phyloP scores from a whole-genome alignment of 2,329 filamentous ascomycete species.

The Cordyceps tenuipes region DNA sequence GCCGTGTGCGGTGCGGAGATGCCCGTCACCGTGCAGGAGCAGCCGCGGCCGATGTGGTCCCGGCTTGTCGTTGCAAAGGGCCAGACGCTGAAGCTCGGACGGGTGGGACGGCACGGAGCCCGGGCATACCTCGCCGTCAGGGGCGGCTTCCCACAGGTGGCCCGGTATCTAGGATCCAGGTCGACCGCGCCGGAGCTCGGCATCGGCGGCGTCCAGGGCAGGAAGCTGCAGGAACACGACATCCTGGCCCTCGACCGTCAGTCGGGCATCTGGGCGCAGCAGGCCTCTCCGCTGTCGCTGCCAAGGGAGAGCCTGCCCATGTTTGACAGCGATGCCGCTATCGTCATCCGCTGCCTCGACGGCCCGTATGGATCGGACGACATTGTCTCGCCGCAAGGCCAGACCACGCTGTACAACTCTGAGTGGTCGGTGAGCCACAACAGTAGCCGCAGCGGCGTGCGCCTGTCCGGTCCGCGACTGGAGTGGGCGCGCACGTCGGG shows the following conservation, averaged over 20 bases:
- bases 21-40: slow-evolving; percentile 41
- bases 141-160: slow-evolving; percentile 31
- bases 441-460: slow-evolving; percentile 50
- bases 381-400: slow-evolving; percentile 34
- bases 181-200: slow-evolving; percentile 48
- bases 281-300: slow-evolving; percentile 8
- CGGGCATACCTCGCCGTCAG: slow-evolving; percentile 50
- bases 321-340: slow-evolving; percentile 13
- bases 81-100: slow-evolving; percentile 41
- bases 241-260: slow-evolving; percentile 33
- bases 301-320: slow-evolving; percentile 8
- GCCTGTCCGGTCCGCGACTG: slow-evolving; percentile 49
- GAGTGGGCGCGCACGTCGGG: slow-evolving; percentile 53
- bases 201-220: slow-evolving; percentile 52
- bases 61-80: slow-evolving; percentile 42
- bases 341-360: slow-evolving; percentile 15
- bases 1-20: slow-evolving; percentile 49
- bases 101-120: slow-evolving; percentile 40
- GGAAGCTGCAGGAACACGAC: slow-evolving; percentile 45
- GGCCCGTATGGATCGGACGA: slow-evolving; percentile 26
- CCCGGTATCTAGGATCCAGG: slow-evolving; percentile 50
- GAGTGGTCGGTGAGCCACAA: slow-evolving; percentile 55
- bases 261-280: not conserved
- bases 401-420: slow-evolving; percentile 47
- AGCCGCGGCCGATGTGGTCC: slow-evolving; percentile 45